These are phyloP conservation scores for Ascomycota sp. DNA, from an alignment of 2,329 filamentous ascomycete genomes.

Conservation along the genomic window DNA sequence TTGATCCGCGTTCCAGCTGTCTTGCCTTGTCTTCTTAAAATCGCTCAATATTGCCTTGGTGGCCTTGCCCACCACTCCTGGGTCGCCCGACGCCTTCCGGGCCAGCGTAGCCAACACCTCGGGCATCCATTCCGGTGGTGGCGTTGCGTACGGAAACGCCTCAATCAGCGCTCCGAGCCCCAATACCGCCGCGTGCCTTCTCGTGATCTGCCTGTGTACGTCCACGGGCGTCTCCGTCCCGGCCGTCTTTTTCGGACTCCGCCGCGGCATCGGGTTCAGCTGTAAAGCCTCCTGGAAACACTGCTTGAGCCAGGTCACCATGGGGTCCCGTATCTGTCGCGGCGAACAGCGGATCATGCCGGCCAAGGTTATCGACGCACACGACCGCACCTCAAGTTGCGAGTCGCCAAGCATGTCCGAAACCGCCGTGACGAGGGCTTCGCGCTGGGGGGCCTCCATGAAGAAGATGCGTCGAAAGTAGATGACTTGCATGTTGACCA, in stretches of 20 bases:
- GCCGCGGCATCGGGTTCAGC: slow-evolving; percentile 74
- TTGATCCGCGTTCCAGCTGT: slow-evolving; percentile 95
- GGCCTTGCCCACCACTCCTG: slow-evolving; percentile 83
- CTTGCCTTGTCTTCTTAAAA: slow-evolving; percentile 98
- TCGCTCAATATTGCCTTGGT: slow-evolving; percentile 88
- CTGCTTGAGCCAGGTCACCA: slow-evolving; percentile 54
- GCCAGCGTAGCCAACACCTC: slow-evolving; percentile 76
- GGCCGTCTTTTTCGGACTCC: slow-evolving; percentile 30
- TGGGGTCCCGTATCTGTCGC: slow-evolving; percentile 52
- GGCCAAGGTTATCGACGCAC: slow-evolving; percentile 78
- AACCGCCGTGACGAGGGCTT: slow-evolving; percentile 75
- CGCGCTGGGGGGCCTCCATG: slow-evolving; percentile 52
- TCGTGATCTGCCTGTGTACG: slow-evolving; percentile 56
- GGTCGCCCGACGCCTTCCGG: slow-evolving; percentile 66
- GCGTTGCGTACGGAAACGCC: slow-evolving; percentile 89
- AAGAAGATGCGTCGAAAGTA: slow-evolving; percentile 95
- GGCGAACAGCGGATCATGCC: slow-evolving; percentile 98
- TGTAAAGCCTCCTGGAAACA: slow-evolving; percentile 63
- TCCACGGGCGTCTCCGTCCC: slow-evolving; percentile 49
- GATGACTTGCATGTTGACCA: slow-evolving; percentile 97
- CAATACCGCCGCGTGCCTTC: slow-evolving; percentile 75
- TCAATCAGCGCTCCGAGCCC: slow-evolving; percentile 81
- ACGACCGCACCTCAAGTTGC: slow-evolving; percentile 84
- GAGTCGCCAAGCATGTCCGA: slow-evolving; percentile 82
- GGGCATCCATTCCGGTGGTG: slow-evolving; percentile 84